Base-by-base conservation (phyloP, 2,329 filamentous ascomycete species). In the Colletotrichum tropicale region DNA sequence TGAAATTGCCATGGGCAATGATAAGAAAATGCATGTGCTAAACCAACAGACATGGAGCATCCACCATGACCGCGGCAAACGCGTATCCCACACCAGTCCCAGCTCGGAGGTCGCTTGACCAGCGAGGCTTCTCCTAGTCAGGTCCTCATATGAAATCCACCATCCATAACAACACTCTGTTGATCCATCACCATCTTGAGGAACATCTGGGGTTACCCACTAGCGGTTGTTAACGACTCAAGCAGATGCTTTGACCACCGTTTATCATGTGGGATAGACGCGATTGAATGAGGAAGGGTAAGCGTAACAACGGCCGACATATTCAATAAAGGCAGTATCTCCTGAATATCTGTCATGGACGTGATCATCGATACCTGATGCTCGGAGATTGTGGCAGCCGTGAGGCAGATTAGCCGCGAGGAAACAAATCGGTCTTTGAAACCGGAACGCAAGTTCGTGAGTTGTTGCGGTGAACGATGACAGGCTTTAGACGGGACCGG, bases 221-320 rank as follows among this genome's bases (percentile, higher is more conserved):
- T 68, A 58, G 26, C 18, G 34, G 32, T 24, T 48, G 32, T 16
- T 34, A 60, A 32, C 73, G 32, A 62, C 56, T 66, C 67, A 61
- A 77, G 70, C 60, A 76, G n/a, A 69, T 74, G 74, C 76, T 76
- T 65, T 71, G 76, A 76, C 76, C 74, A 76, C 62, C 60, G 61
- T 65, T 62, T 70, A 76, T 76, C 58, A 61, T 73, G 74, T 67
- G 73, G 70, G 64, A 75, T 68, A 61, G 64, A 62, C 64, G 66
- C 60, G 28, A 24, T 43, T 36, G 55, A 38, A 36, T 38, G 58
- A 28, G 48, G 65, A 26, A 60, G 28, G 65, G 66, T 52, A 61
- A 36, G 38, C 71, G 70, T 48, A 70, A 34, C 48, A n/a, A 48
- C 7, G 52, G 36, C 28, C 30, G 28, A 7, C 16, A 58, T 9